Evolutionary conservation across 2,329 filamentous ascomycete species (phyloP).

Genomic region (Cladosporium cucumerinum): DNA sequence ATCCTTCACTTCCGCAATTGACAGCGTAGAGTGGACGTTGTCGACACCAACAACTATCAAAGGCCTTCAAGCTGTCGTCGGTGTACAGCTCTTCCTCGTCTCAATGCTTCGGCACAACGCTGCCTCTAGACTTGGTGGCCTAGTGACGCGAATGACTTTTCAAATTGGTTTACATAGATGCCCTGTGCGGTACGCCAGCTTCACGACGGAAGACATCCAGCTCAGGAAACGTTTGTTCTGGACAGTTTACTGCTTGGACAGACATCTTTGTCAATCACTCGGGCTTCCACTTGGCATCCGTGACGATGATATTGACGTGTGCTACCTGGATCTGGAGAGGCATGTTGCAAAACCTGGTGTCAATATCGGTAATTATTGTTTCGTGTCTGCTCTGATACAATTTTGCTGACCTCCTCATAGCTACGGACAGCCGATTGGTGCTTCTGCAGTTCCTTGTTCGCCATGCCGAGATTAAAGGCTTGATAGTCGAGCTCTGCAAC

Average conservation of each 20-base stretch:
- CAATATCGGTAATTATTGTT: not conserved
- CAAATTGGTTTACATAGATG: conserved; percentile 60
- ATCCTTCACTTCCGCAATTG: conserved; percentile 50
- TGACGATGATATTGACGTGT: conserved; percentile 59
- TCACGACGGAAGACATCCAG: conserved; percentile 45
- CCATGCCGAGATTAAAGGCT: conserved; percentile 49
- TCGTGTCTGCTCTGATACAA: not conserved
- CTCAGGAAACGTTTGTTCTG: conserved; percentile 55
- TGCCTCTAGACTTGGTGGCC: conserved; percentile 54
- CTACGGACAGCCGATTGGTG: conserved; percentile 6
- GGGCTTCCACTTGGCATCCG: conserved; percentile 54
- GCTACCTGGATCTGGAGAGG: conserved; percentile 49
- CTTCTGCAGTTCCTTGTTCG: conserved; percentile 40
- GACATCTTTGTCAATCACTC: conserved; percentile 55
- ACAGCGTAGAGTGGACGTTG: conserved; percentile 48
- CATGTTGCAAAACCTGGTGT: conserved; percentile 32
- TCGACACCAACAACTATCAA: conserved; percentile 48
- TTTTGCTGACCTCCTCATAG: not conserved
- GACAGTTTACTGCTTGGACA: conserved; percentile 55
- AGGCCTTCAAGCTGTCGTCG: conserved; percentile 51
- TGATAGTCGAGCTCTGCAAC: conserved; percentile 53
- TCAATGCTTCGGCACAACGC: conserved; percentile 57
- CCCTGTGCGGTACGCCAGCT: conserved; percentile 51
- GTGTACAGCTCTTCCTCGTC: conserved; percentile 54
- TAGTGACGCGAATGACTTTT: conserved; percentile 55